Evolutionary conservation across 225 moss, liverwort and hornwort genomes (phyloP), one percentile per base, ranked within the genome.

Genomic region (Pleurozium schreberi): DNA sequence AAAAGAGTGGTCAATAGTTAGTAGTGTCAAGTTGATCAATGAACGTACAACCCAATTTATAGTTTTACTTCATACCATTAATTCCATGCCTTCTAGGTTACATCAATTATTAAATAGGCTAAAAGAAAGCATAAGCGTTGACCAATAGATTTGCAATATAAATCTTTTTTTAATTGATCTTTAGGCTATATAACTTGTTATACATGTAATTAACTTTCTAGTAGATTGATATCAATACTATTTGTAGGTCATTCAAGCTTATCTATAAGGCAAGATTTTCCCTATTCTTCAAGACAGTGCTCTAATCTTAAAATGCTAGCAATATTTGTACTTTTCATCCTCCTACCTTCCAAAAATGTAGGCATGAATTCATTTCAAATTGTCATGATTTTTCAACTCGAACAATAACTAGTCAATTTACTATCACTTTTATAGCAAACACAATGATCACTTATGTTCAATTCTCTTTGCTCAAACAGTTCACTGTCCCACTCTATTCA

Each of bases 351-450:
- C 31, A 3, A 18, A 11, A 75, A 75, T 49, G 7, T 0, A 2
- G 0, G 31, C 7, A 19, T 2, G 4, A 31, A 19, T 31, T 31
- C 49, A 19, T 19, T 0, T 47, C 0, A 74, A 18, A 47, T 1
- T 47, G 2, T 74, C 1, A 75, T 47, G 19, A 75, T 49, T 11
- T 31, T 12, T 11, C 2, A 49, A 18, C 3, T 31, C 7, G 31
- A 47, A 49, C 1, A 49, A 49, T 49, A 19, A 75, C 4, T 49
- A 19, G 3, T 43, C 19, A 75, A 75, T 30, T 75, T 75, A 0
- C 11, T 19, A 31, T 30, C 1, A 31, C 31, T 75, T 31, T 96
- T 94, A 43, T 5, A 49, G 0, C 4, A 12, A 50, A 33, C 31
- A 21, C 2, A 33, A 50, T 75, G 19, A 74, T 74, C 31, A 74